A percentile compares a stretch with the other conserved stretches of the same genome.
These are phyloP conservation scores for Hanseniaspora sp. DNA, from an alignment of 1,139 yeast species.

Conservation along the genomic window DNA sequence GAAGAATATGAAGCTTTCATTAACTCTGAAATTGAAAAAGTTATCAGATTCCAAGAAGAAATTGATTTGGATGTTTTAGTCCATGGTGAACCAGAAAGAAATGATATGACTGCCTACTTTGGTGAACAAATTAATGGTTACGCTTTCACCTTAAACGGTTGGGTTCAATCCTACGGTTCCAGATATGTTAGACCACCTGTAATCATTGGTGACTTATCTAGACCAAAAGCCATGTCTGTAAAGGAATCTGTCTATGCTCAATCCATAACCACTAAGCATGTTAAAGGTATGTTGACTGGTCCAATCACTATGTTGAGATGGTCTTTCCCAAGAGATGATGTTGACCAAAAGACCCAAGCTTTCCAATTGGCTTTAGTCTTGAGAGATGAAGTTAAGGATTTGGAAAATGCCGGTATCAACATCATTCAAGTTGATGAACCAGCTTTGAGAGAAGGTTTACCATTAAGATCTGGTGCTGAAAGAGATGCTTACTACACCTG, in stretches of 20 bases:
- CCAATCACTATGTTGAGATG: slow-evolving; percentile 99
- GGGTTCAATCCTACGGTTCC: slow-evolving; percentile 99
- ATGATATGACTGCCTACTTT: slow-evolving; percentile 99
- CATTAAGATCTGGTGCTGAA: slow-evolving; percentile 95
- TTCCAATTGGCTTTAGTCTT: slow-evolving; percentile 94
- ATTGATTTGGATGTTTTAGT: slow-evolving; percentile 94
- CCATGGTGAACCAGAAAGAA: slow-evolving; percentile 99
- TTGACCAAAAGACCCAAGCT: slow-evolving; percentile 88
- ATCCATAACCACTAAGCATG: slow-evolving; percentile 86
- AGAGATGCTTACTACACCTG: slow-evolving; percentile 93
- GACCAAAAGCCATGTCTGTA: slow-evolving; percentile 97
- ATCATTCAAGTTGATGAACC: slow-evolving; percentile 99
- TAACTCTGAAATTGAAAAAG: slow-evolving; percentile 89
- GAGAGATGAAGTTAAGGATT: slow-evolving; percentile 96
- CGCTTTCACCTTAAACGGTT: slow-evolving; percentile 96
- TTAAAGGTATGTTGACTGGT: slow-evolving; percentile 99
- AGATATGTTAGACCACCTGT: slow-evolving; percentile 99
- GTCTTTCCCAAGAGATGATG: slow-evolving; percentile 99
- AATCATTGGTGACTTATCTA: slow-evolving; percentile 96
- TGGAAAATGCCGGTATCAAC: slow-evolving; percentile 95
- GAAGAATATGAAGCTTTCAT: slow-evolving; percentile 93
- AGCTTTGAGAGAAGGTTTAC: slow-evolving; percentile 99
- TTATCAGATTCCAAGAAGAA: slow-evolving; percentile 98
- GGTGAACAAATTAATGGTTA: slow-evolving; percentile 98
- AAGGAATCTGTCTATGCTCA: slow-evolving; percentile 99